phyloP scores from a whole-genome alignment of 208 protist species.

The Acanthamoeba royreba region DNA sequence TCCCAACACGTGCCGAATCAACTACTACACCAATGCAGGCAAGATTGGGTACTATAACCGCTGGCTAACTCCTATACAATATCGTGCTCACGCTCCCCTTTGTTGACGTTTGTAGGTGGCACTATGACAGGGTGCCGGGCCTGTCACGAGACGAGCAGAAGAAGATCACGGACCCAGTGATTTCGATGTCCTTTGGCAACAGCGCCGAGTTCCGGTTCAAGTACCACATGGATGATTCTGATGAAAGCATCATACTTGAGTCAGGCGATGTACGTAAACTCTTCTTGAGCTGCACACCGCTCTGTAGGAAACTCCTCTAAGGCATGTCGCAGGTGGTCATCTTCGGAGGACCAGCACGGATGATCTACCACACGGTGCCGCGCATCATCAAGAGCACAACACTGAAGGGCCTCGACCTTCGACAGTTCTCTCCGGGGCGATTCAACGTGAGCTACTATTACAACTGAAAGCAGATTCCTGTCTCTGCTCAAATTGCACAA shows the following conservation, averaged over 20 bases:
- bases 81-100: no score
- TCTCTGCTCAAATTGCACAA: no score
- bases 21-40: constrained; percentile 15
- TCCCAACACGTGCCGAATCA: constrained; percentile 33
- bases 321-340: neutral
- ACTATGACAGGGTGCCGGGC: neutral
- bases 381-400: neutral
- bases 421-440: neutral
- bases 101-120: neutral
- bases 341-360: neutral
- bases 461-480: constrained; percentile 2
- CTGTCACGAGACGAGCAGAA: neutral
- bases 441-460: constrained; percentile 40
- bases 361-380: constrained; percentile 21
- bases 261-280: neutral
- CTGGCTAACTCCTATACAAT: no score
- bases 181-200: constrained; percentile 38
- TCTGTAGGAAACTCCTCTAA: no score
- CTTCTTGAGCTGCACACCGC: neutral
- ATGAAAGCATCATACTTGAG: neutral
- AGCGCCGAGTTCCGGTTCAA: constrained; percentile 4
- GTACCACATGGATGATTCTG: neutral
- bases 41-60: neutral
- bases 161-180: neutral
- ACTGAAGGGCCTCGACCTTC: neutral